Conservation (phyloP, 73 alveolate genomes). For the Stentor roeselii region DNA sequence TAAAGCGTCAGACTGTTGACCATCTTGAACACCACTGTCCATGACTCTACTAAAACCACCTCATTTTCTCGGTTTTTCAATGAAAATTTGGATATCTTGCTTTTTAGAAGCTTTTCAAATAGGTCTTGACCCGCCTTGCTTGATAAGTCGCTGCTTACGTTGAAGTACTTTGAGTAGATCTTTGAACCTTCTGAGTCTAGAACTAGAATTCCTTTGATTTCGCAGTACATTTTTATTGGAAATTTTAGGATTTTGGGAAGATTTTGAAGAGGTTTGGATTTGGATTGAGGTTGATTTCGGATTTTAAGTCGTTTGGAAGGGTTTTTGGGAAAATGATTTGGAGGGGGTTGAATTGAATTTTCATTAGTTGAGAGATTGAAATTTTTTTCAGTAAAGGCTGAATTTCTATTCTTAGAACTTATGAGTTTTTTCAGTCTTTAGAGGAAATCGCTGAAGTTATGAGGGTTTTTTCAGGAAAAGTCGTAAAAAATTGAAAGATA, state of each 20-base stretch:
- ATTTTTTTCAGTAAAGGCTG: too few relatives aligned
- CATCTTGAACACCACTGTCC: slow-evolving; percentile 1
- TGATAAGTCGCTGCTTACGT: not conserved
- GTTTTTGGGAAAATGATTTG: too few relatives aligned
- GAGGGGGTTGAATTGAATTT: too few relatives aligned
- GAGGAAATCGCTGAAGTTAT: too few relatives aligned
- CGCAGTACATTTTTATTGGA: slow-evolving; percentile 16
- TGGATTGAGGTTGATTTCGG: slow-evolving; percentile 10
- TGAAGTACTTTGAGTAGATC: not conserved
- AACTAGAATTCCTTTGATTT: slow-evolving; percentile 6
- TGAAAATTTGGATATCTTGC: not conserved
- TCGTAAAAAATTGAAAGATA: too few relatives aligned
- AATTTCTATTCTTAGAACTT: too few relatives aligned
- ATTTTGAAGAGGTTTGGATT: not conserved
- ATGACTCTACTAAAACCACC: not conserved
- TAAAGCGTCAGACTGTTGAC: not conserved
- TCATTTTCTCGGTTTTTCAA: not conserved
- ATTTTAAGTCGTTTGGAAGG: too few relatives aligned
- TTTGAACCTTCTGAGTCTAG: slow-evolving; percentile 8
- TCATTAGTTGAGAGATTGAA: too few relatives aligned
- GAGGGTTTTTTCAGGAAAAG: too few relatives aligned
- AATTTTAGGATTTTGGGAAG: not conserved
- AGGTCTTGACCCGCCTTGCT: not conserved
- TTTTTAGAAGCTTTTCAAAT: not conserved
- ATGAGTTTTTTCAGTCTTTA: too few relatives aligned